Evolutionary conservation across 2,329 filamentous ascomycete genomes (phyloP).

Genomic region (Aspergillus ruber): DNA sequence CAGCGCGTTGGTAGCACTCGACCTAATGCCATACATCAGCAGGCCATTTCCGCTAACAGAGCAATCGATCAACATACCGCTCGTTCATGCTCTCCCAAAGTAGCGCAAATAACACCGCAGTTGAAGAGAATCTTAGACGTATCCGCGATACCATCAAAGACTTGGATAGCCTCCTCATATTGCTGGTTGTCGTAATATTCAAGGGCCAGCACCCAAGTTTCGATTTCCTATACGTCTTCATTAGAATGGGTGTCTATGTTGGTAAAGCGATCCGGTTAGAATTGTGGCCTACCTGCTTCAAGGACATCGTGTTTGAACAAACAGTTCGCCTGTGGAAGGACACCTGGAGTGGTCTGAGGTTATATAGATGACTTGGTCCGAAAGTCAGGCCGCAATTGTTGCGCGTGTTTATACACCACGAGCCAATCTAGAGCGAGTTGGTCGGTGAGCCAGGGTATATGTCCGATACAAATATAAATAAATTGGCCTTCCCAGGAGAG

Average conservation of each 20-base stretch:
- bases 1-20: slow-evolving; percentile 87
- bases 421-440: too few relatives aligned
- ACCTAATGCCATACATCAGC: slow-evolving; percentile 55
- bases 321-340: neutral
- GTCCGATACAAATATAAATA: neutral
- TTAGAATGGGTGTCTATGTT: slow-evolving; percentile 3
- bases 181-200: slow-evolving; percentile 94
- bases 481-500: neutral
- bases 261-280: slow-evolving; percentile 1
- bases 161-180: slow-evolving; percentile 78
- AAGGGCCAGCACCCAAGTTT: slow-evolving; percentile 93
- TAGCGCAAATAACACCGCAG: slow-evolving; percentile 95
- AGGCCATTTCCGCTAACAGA: neutral
- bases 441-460: neutral
- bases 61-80: slow-evolving; percentile 57
- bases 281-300: slow-evolving; percentile 50
- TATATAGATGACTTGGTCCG: neutral
- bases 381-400: neutral
- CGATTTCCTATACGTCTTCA: slow-evolving; percentile 68
- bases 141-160: slow-evolving; percentile 82
- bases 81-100: slow-evolving; percentile 89
- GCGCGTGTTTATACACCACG: too few relatives aligned
- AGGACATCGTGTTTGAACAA: slow-evolving; percentile 43
- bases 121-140: slow-evolving; percentile 99
- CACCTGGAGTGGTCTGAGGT: neutral